Evolutionary conservation across 495 filamentous ascomycete species (phyloP), one percentile per base, ranked within the genome.

Genomic region (Penicillium coprophilum): DNA sequence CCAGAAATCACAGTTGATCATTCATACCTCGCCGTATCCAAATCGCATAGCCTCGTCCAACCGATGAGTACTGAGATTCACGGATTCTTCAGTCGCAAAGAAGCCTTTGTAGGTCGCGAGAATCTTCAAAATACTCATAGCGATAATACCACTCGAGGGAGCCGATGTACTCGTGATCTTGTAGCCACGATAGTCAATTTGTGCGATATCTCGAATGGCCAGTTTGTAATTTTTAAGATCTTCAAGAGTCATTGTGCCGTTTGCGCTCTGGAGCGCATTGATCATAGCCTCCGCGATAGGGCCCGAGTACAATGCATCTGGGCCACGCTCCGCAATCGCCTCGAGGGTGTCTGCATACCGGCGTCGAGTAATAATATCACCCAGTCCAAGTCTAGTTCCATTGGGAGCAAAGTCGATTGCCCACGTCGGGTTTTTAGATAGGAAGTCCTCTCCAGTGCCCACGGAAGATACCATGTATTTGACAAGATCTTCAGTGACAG

Each of bases 341-440:
- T 92, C 84, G 0, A 97, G 78, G 0, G 91, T 92, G 55, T 88
- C 73, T 11, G 89, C 92, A 67, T 88, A 92, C 20, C 92, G 80
- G 59, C 83, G 86, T 24, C 91, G 76, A 0, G 89, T 92, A 50
- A 97, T 88, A 0, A 70, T 86, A 36, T 96, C 90, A 11, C 87
- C 88, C 9, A 91, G 66, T 11, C 78, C 77, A 0, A 96, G 63
- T 3, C 87, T 73, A 1, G 80, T 87, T 4, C 87, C 87, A 50
- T 92, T 86, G 0, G 92, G 92, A 13, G 92, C 91, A 69, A 96
- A 97, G 58, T 97, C 92, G 20, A 88, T 64, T 4, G 91, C 89
- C 87, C 89, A 96, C 1, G 81, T 79, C 0, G 89, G 88, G 54
- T 96, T 81, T 0, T 85, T 76, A 0, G 82, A 76, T 0, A 96